A percentile compares a stretch with the other conserved stretches of the same genome.
These are phyloP conservation scores for Aspergillus haitiensis DNA, from an alignment of 495 filamentous ascomycete genomes.

Conservation along the genomic window DNA sequence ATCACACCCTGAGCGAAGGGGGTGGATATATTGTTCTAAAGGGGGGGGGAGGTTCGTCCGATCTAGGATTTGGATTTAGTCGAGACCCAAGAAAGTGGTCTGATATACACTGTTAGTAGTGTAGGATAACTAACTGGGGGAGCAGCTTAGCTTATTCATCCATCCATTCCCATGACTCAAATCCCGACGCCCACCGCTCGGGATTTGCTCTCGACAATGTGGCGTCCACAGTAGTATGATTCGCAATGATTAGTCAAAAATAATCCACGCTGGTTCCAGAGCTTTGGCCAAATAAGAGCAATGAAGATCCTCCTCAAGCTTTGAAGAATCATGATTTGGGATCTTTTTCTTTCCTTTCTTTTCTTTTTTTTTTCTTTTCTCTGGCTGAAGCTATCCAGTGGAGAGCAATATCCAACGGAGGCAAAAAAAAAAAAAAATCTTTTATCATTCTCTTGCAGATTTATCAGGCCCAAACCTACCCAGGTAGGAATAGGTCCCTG, in stretches of 20 bases:
- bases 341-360: too few species aligned
- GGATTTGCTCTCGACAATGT: slow-evolving; percentile 26
- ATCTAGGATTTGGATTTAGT: background rate
- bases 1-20: background rate
- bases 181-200: slow-evolving; percentile 22
- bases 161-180: slow-evolving; percentile 20
- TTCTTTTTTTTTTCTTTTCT: background rate
- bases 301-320: slow-evolving; percentile 1
- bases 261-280: slow-evolving; percentile 4
- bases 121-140: slow-evolving; percentile 1
- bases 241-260: slow-evolving; percentile 22
- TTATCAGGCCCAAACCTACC: too few species aligned
- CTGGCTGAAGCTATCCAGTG: too few species aligned
- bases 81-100: slow-evolving; percentile 21
- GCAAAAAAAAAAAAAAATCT: too few species aligned
- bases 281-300: slow-evolving; percentile 6
- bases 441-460: too few species aligned
- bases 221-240: slow-evolving; percentile 18
- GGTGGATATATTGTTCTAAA: background rate
- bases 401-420: too few species aligned
- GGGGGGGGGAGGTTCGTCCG: background rate
- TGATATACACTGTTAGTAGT: slow-evolving; percentile 23
- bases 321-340: background rate
- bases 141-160: slow-evolving; percentile 27
- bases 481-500: too few species aligned